Evolutionary conservation across 768 basidiomycete species (phyloP).

Genomic region (Hypsizygus marmoreus): DNA sequence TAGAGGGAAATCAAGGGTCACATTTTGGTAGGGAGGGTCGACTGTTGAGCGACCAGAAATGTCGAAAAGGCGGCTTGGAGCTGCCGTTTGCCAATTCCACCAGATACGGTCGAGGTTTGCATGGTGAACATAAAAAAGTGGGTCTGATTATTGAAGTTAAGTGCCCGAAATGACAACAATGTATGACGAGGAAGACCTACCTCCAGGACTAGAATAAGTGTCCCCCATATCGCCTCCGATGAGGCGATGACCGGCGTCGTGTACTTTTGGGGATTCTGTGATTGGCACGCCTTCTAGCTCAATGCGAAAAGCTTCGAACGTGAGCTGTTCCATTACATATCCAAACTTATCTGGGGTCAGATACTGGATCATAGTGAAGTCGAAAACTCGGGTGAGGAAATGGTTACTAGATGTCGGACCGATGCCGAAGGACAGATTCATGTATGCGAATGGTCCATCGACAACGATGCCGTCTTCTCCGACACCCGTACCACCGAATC

Average conservation of each 20-base stretch:
- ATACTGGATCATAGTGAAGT: slow-evolving; percentile 20
- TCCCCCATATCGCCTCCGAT: slow-evolving; percentile 37
- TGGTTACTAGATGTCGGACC: slow-evolving; percentile 29
- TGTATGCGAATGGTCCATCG: slow-evolving; percentile 36
- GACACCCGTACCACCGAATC: slow-evolving; percentile 37
- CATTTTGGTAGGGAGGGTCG: slow-evolving; percentile 1
- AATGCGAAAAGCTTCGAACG: slow-evolving; percentile 34
- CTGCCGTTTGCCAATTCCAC: slow-evolving; percentile 24
- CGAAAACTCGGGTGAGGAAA: slow-evolving; percentile 34
- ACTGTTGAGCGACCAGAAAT: slow-evolving; percentile 17
- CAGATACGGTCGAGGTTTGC: slow-evolving; percentile 24
- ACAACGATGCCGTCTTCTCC: slow-evolving; percentile 24
- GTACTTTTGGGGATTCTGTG: slow-evolving; percentile 26
- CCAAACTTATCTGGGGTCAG: slow-evolving; percentile 7
- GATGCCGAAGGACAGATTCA: slow-evolving; percentile 33
- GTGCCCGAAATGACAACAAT: too few relatives aligned
- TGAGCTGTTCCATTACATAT: too few relatives aligned
- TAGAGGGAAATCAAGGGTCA: slow-evolving; percentile 1
- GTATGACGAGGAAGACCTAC: too few relatives aligned
- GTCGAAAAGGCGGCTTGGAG: slow-evolving; percentile 15
- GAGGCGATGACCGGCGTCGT: slow-evolving; percentile 37
- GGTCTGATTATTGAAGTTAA: slow-evolving; percentile 14
- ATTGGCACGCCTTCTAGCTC: slow-evolving; percentile 37
- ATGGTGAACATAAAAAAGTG: slow-evolving; percentile 26
- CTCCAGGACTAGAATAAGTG: slow-evolving; percentile 39